Evolutionary conservation across 2,329 filamentous ascomycete species (phyloP).

Genomic region (Fusarium gaditjirri): DNA sequence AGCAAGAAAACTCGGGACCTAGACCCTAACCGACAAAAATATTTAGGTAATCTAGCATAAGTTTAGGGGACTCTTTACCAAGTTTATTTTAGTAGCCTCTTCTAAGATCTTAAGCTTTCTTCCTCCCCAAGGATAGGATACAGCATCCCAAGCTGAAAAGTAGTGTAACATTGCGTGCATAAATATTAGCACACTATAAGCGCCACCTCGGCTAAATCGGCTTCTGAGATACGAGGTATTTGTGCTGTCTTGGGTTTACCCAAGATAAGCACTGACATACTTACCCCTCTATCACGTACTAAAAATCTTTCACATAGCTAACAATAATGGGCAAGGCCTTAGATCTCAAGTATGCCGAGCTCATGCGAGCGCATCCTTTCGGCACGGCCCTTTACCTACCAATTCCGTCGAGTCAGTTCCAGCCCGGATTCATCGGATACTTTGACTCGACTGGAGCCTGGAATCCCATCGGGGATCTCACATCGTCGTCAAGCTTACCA

Average conservation of each 20-base stretch:
- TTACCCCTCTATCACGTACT: not conserved
- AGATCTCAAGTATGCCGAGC: not conserved
- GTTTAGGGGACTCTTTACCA: no score
- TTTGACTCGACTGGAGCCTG: not conserved
- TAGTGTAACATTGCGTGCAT: not conserved
- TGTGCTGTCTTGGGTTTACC: not conserved
- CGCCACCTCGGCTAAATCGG: not conserved
- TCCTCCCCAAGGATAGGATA: not conserved
- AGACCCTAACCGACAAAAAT: no score
- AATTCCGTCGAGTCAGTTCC: not conserved
- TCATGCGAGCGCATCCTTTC: not conserved
- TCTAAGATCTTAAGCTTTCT: no score
- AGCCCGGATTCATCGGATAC: not conserved
- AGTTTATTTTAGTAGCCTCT: no score
- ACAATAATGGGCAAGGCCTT: not conserved
- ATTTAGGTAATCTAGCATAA: no score
- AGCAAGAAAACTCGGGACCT: no score
- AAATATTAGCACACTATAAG: not conserved
- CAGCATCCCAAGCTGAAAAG: not conserved
- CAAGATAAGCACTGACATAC: not conserved
- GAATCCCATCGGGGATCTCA: not conserved
- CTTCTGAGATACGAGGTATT: not conserved
- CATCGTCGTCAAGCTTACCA: not conserved
- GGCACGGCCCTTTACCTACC: not conserved
- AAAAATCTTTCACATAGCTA: rapidly evolving